Base-by-base conservation (phyloP, 1,284 basidiomycete genomes). In the Ceratobasidium sp. region DNA sequence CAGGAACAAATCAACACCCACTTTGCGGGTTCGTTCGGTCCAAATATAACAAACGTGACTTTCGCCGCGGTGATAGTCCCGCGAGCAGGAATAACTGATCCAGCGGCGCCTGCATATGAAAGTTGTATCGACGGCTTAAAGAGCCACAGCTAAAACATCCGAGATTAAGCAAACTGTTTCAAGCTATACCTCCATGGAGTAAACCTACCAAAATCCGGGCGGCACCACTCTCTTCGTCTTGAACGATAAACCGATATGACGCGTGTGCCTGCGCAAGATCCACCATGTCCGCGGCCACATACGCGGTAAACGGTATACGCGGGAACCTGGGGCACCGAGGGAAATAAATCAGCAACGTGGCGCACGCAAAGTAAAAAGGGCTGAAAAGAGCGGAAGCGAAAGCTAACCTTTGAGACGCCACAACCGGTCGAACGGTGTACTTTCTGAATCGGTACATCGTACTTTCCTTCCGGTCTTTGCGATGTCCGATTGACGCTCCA, bases 191-290 rank as follows among this genome's bases (percentile, higher is more conserved):
- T n/a, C 6, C 33, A 48, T 23, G 59, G 5, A 50, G n/a, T 2
- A n/a, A 2, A 85, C 92, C 78, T 77, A 96, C 93, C 79, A 96
- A 86, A n/a, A 97, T 88, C 66, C 93, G 87, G 6, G 92, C 91
- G 46, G 87, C 88, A 79, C 95, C 93, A 26, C 92, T 91, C 82
- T 95, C 93, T 81, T 95, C 94, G 79, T 97, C 96, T 10, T 90
- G 86, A 59, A 97, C 86, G 62, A 96, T 88, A 82, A 97, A 97
- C 7, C 95, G 92, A 84, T 96, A 95, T 0, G 93, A 93, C 1
- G 95, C 96, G 83, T 97, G 95, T 0, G 96, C 95, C 75, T 93
- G 92, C 1, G 94, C 92, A 76, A 94, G 91, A 83, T 96, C 96
- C 61, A 89, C 89, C 93, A 97, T 94, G 82, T 96, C 94, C 80